Conservation (phyloP, 257 asterid species). For the Vinca minor region DNA sequence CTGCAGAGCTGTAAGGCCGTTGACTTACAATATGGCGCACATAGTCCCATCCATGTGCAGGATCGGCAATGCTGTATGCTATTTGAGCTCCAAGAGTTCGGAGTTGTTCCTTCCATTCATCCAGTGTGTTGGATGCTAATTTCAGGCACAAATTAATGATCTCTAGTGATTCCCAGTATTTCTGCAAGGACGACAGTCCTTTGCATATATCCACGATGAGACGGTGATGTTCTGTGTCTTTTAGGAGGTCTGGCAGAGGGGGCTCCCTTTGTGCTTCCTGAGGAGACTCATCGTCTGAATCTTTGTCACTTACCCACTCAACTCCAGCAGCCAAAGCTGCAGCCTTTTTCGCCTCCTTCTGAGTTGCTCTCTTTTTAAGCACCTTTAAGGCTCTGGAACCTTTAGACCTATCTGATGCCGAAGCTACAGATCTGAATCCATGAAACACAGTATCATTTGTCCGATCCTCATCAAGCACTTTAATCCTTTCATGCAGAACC, state of each 20-base stretch:
- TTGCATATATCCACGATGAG: slow-evolving; percentile 75
- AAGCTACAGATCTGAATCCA: slow-evolving; percentile 66
- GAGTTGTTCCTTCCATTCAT: slow-evolving; percentile 58
- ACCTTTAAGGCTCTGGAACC: slow-evolving; percentile 67
- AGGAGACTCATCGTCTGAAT: slow-evolving; percentile 67
- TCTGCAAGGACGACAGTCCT: slow-evolving; percentile 48
- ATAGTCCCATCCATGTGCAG: slow-evolving; percentile 60
- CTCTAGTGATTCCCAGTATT: slow-evolving; percentile 69
- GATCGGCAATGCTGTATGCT: slow-evolving; percentile 55
- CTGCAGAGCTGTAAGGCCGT: slow-evolving; percentile 71
- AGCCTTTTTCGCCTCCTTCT: slow-evolving; percentile 54
- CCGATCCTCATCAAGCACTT: slow-evolving; percentile 53
- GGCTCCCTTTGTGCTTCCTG: slow-evolving; percentile 47
- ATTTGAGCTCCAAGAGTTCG: slow-evolving; percentile 74
- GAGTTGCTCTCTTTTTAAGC: slow-evolving; percentile 49
- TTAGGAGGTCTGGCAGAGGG: slow-evolving; percentile 69
- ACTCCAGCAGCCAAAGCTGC: slow-evolving; percentile 79
- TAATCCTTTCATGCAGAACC: slow-evolving; percentile 59
- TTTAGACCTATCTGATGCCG: slow-evolving; percentile 60
- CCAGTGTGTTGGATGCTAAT: slow-evolving; percentile 41
- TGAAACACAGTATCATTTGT: slow-evolving; percentile 58
- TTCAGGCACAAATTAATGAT: slow-evolving; percentile 61
- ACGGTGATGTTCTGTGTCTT: slow-evolving; percentile 49
- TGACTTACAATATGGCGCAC: slow-evolving; percentile 53
- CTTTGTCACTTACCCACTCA: slow-evolving; percentile 75